Evolutionary conservation across 1,284 basidiomycete genomes (phyloP).

Genomic region (Apiotrichum mycotoxinovorans): DNA sequence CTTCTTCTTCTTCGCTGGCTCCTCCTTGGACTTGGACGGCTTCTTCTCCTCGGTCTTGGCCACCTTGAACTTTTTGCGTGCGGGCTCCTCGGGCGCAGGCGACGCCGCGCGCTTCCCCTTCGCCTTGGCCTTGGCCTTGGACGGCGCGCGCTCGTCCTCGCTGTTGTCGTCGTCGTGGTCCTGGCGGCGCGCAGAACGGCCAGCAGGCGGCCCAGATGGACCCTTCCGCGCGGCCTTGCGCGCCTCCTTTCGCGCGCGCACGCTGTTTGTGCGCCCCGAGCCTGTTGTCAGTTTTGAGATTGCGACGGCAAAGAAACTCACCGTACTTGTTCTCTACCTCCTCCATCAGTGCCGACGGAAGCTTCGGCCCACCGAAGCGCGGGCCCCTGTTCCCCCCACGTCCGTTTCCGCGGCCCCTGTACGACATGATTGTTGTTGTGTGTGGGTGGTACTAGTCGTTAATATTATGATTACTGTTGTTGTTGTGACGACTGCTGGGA

Average conservation of each 20-base stretch:
- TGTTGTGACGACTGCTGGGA: background rate
- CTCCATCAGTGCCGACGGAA: slow-evolving; percentile 37
- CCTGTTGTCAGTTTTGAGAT: slow-evolving; percentile 3
- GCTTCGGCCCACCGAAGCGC: slow-evolving; percentile 22
- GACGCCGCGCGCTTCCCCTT: slow-evolving; percentile 15
- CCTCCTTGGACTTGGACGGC: slow-evolving; percentile 11
- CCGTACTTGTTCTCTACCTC: slow-evolving; percentile 35
- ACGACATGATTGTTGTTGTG: background rate
- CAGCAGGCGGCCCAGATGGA: slow-evolving; percentile 32
- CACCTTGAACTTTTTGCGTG: slow-evolving; percentile 7
- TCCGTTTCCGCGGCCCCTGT: background rate
- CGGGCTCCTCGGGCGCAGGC: slow-evolving; percentile 23
- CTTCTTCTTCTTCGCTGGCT: slow-evolving; percentile 15
- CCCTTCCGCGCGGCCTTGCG: slow-evolving; percentile 22
- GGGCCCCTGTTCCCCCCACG: background rate
- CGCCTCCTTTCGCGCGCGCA: slow-evolving; percentile 13
- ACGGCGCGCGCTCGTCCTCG: background rate
- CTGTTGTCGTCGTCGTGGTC: slow-evolving; percentile 1
- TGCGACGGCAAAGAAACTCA: slow-evolving; percentile 9
- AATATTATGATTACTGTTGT: background rate
- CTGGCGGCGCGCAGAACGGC: background rate
- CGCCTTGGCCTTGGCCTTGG: background rate
- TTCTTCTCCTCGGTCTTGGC: slow-evolving; percentile 22
- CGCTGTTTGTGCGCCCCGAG: background rate
- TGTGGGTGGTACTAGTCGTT: background rate